Evolutionary conservation across 176 grass and related monocot genomes (phyloP), one percentile per base, ranked within the genome.

Genomic region (Musa itinerans): DNA sequence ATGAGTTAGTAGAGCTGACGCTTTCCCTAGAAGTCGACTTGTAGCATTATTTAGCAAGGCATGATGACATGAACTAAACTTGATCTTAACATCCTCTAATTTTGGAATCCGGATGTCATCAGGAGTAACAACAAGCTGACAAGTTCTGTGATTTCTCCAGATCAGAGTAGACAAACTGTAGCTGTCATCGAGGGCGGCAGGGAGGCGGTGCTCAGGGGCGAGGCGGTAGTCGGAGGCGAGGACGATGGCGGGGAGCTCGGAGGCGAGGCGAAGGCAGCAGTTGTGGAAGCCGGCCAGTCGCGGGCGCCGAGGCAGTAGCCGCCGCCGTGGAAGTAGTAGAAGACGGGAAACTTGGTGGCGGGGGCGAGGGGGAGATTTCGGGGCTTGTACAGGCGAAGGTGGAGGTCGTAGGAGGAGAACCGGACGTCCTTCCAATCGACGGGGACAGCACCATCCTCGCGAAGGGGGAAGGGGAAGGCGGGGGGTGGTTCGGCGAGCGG

Each of bases 191-290:
- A 90, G 12, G 54, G 85, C 89, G 2, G 83, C 89, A n/a, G 93
- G 93, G 69, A 96, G 85, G 24, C 70, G 83, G 83, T 92, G 81
- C 69, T 96, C 93, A 0, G 93, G 89, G 0, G 87, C 93, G 19
- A 96, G 89, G 69, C 89, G 93, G 87, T 96, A 96, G 84, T 96
- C 87, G 3, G 87, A 85, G 8, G 93, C 87, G 20, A 92, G 82
- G 1, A 96, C 89, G 68, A 96, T 55, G 55, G 85, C 77, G 64
- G 21, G 52, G 65, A 78, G 65, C 23, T 53, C 63, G 77, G 64
- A 11, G 51, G 77, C 77, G 51, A 78, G 77, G 64, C 77, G 77
- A 52, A 70, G 52, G 65, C 77, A 78, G 52, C 19, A 69, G 52
- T 68, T 69, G 24, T 78, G 76, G 76, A 27, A 78, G 64, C 57